Evolutionary conservation across 768 basidiomycete species (phyloP).

Genomic region (Cantharellus cinnabarinus): DNA sequence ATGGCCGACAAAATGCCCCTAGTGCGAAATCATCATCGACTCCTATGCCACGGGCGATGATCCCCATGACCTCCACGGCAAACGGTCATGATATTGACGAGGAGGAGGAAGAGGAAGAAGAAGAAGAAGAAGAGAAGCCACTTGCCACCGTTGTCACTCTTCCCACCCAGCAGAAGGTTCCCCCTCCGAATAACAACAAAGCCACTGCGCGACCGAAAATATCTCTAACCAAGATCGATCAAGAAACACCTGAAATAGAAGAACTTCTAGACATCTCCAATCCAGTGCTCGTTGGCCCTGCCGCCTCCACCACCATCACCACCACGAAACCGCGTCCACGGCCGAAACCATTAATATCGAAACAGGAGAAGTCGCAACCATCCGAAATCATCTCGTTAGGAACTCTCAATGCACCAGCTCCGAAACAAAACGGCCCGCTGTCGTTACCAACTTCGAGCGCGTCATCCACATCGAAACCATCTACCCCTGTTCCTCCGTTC

Average conservation of each 20-base stretch:
- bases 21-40: background rate
- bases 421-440: background rate
- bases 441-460: background rate
- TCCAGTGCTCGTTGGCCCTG: background rate
- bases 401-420: background rate
- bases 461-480: too few relatives aligned
- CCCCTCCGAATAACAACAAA: background rate
- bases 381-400: slow-evolving; percentile 3
- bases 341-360: too few relatives aligned
- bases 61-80: background rate
- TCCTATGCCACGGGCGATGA: background rate
- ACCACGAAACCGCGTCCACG: too few relatives aligned
- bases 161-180: background rate
- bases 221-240: background rate
- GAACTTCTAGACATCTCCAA: background rate
- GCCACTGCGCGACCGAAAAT: background rate
- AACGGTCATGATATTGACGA: slow-evolving; percentile 11
- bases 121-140: slow-evolving; percentile 18
- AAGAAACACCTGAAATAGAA: background rate
- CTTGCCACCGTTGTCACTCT: background rate
- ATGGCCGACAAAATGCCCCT: background rate
- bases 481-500: too few relatives aligned
- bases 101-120: slow-evolving; percentile 16
- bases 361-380: too few relatives aligned
- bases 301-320: too few relatives aligned